Evolutionary conservation across 306 rosid genomes (phyloP), one percentile per base, ranked within the genome.

Genomic region (Acacia confusa): DNA sequence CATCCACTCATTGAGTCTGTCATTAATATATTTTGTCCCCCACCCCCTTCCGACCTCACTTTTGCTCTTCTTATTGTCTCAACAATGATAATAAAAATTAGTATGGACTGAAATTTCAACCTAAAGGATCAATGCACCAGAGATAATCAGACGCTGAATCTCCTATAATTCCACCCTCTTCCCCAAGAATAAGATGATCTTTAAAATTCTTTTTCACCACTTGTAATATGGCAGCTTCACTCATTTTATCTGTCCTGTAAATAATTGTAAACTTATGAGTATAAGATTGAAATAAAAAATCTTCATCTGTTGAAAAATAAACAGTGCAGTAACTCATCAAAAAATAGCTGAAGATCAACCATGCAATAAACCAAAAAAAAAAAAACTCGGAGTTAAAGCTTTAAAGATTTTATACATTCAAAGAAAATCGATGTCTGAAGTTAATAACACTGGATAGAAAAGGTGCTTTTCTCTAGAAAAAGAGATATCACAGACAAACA

Each of bases 101-200:
- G 60, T 65, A 61, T 82, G 28, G 77, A 60, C 22, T 19, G 81
- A 71, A 81, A 79, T 80, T 22, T 71, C 92, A 38, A 95, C 99
- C 99, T 90, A 95, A 85, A 57, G 99, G 99, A 85, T 95, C 99
- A 77, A 95, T 90, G 94, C 96, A 95, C 98, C 99, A 95, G 72
- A 95, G 94, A 89, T 95, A 95, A 87, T 95, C 94, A 55, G 97
- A 95, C 47, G 96, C 75, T 76, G 93, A 78, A 34, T 95, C 93
- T 85, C 99, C 99, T 76, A 91, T 93, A 78, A 93, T 63, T 66
- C 99, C 99, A 74, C 97, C 99, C 90, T 95, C 99, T 87, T 95
- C 99, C 77, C 99, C 99, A 79, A 95, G 96, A 89, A 95, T 72
- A 74, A 95, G 98, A 81, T 95, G 99, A 80, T 90, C 92, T 52